Conservation (phyloP, 83 land plant genomes). For the Larix sibirica region DNA sequence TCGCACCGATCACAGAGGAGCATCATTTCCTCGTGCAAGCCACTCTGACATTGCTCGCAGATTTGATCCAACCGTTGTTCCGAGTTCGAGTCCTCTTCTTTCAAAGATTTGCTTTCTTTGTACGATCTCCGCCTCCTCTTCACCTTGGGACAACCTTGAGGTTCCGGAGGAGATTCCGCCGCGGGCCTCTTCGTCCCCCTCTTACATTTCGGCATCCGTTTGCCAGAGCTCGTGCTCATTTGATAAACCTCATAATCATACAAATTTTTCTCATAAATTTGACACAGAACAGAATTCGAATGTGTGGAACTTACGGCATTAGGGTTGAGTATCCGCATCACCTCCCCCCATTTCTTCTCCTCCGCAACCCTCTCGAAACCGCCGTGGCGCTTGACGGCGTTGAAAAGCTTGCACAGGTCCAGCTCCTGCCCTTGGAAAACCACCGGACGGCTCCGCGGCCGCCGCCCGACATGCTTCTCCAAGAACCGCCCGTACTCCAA, state of each 20-base stretch:
- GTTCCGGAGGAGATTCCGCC: neutral
- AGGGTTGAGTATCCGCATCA: conserved; percentile 59
- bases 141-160: neutral
- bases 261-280: conserved; percentile 78
- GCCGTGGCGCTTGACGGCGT: conserved; percentile 88
- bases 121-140: conserved; percentile 37
- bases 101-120: neutral
- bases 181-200: conserved; percentile 12
- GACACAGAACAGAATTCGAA: conserved; percentile 57
- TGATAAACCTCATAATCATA: conserved; percentile 66
- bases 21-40: conserved; percentile 93
- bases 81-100: conserved; percentile 4
- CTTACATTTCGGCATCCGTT: conserved; percentile 22
- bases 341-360: conserved; percentile 92
- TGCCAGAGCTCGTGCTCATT: conserved; percentile 11
- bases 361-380: conserved; percentile 76
- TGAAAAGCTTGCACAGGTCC: conserved; percentile 82
- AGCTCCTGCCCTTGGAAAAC: conserved; percentile 69
- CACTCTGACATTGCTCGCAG: conserved; percentile 95
- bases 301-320: conserved; percentile 44
- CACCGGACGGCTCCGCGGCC: conserved; percentile 44
- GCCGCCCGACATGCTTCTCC: conserved; percentile 38
- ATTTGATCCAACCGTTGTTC: conserved; percentile 67
- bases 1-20: conserved; percentile 93
- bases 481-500: conserved; percentile 80